Evolutionary conservation across 805 yeast genomes (phyloP), one percentile per base, ranked within the genome.

Genomic region (Hyphopichia homilentoma): DNA sequence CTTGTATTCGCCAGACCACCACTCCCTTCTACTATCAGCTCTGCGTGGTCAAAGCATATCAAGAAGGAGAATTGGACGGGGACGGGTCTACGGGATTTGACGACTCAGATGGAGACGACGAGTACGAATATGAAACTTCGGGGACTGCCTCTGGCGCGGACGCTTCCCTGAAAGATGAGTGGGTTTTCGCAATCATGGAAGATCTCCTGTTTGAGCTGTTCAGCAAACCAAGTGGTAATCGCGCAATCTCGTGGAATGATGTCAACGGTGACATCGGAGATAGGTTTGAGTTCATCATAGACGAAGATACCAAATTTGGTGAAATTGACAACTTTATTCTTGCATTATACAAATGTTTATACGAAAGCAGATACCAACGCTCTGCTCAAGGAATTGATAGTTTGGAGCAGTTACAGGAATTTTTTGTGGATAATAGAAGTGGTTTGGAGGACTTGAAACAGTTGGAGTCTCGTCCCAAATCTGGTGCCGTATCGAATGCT

Each of bases 181-280:
- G 89, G 74, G 62, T 73, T 11, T 89, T 84, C 47, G 60, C 79
- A 20, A 71, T 93, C 19, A 77, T 76, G 42, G 77, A 75, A 38
- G 73, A 73, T 3, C 61, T 90, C 35, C 61, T 70, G 24, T 64
- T 89, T 30, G 68, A 76, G 37, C 68, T 73, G 35, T 66, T 65
- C 36, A 65, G 73, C 35, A 71, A 73, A 33, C 14, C 26, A 7
- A 74, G 76, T 22, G 84, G 81, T 1, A 8, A 7, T 7, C 60
- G 68, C 24, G 77, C 80, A 2, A 71, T 90, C 17, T 66, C 81
- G 0, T 90, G 97, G 97, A 68, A 62, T 9, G 96, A 93, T 54
- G 52, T 77, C 22, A 79, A 78, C 27, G 96, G 96, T n/a, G 96
- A 89, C 47, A 68, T 70, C 4, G 96, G 87, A 16, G 97, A 89